These are phyloP conservation scores for Ilex asprella DNA, from an alignment of 257 asterid species.

Conservation along the genomic window DNA sequence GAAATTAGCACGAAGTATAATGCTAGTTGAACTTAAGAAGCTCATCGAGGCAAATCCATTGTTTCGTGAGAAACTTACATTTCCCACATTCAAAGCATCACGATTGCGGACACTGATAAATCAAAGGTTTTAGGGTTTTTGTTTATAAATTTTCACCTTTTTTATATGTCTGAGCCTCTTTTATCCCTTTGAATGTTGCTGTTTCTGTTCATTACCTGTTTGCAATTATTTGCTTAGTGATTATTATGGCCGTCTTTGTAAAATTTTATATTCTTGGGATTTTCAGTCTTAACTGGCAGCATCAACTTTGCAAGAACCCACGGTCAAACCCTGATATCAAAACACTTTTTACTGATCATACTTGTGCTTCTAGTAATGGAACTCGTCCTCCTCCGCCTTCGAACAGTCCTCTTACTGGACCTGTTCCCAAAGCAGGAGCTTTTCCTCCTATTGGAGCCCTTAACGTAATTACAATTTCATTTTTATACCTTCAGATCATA, in stretches of 20 bases:
- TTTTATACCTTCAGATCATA: constrained; percentile 1
- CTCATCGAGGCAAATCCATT: constrained; percentile 91
- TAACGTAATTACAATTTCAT: constrained; percentile 43
- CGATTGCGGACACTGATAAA: constrained; percentile 86
- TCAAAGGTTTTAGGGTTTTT: constrained; percentile 56
- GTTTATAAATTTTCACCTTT: constrained; percentile 9
- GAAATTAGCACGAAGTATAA: constrained; percentile 80
- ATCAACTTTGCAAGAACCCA: constrained; percentile 96
- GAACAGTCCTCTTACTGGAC: constrained; percentile 57
- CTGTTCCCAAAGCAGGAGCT: constrained; percentile 50
- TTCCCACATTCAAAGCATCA: constrained; percentile 80
- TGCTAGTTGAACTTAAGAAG: constrained; percentile 84
- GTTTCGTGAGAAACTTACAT: constrained; percentile 78
- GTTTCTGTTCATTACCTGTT: not conserved
- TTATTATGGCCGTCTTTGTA: constrained; percentile 9
- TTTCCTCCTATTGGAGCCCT: constrained; percentile 78
- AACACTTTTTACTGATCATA: constrained; percentile 82
- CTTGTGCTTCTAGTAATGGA: constrained; percentile 76
- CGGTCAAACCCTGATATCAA: constrained; percentile 92
- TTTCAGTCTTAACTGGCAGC: constrained; percentile 95
- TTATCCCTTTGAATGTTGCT: constrained; percentile 4
- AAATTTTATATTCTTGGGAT: constrained; percentile 17
- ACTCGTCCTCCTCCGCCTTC: constrained; percentile 63
- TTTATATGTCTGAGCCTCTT: constrained; percentile 3
- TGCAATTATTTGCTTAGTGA: not conserved